Evolutionary conservation across 1,139 yeast species (phyloP), one percentile per base, ranked within the genome.

Genomic region (Zygoascus meyerae): DNA sequence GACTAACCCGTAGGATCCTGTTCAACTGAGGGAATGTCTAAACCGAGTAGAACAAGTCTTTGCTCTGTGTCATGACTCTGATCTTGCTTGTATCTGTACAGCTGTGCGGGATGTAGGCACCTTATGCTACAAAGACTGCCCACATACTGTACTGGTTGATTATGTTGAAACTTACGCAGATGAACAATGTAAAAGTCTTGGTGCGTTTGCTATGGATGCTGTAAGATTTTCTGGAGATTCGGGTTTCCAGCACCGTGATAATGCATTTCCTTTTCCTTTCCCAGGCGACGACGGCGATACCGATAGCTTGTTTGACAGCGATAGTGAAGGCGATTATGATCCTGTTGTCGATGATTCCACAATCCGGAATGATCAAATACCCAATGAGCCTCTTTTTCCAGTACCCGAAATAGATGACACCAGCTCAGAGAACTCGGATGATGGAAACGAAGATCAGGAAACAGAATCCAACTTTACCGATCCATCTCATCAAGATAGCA

Each of bases 191-290:
- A 46, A 48, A 28, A 34, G 44, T 30, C 28, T 44, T 10, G 43
- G 39, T 33, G 49, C 44, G 14, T 9, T 44, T 10, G 35, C 44
- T n/a, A 37, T 43, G 40, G 53, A 52, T 29, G 35, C 52, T n/a
- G 53, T 54, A 9, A 39, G 60, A 9, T 54, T 59, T 40, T 52
- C 47, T 26, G 59, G 59, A n/a, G 57, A 56, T 31, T 49, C 54
- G n/a, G 50, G 49, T 11, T 48, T 50, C 30, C 60, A 58, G 40
- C 56, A 55, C 46, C 53, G 56, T 10, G 62, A 58, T 41, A 53
- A 55, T 34, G 35, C 38, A 21, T 40, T 51, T 18, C 53, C 53
- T 1, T 50, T 54, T 36, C 58, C 57, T 2, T 48, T 49, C 26
- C 55, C 56, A 33, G 43, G 41, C 10, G 51, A 48, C 35, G 50